Conservation (phyloP, 208 protist species). For the Crithidia sp. region DNA sequence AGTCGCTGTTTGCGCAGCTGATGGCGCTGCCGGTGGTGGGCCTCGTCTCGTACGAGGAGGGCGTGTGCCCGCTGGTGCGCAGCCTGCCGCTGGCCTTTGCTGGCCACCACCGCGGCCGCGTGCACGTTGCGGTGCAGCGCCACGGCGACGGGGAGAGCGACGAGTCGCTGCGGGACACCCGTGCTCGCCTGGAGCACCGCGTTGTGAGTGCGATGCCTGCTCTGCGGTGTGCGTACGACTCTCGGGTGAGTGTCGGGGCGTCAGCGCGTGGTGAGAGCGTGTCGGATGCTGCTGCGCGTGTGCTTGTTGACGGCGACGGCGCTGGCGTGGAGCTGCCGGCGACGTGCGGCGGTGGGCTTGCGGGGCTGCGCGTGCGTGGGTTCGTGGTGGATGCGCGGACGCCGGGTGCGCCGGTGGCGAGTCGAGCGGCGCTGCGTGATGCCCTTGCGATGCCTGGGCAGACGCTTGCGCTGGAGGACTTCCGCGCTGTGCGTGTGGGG, state of each 20-base stretch:
- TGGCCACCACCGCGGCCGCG: slow-evolving; percentile 31
- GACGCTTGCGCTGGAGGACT: slow-evolving; percentile 58
- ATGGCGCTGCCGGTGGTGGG: slow-evolving; percentile 56
- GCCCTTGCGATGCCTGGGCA: slow-evolving; percentile 44
- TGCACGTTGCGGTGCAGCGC: slow-evolving; percentile 16
- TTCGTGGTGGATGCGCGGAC: slow-evolving; percentile 36
- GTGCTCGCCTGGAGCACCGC: slow-evolving; percentile 18
- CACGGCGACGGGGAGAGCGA: slow-evolving; percentile 1
- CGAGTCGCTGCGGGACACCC: slow-evolving; percentile 8
- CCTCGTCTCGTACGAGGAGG: slow-evolving; percentile 41
- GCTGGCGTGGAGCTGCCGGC: slow-evolving; percentile 14
- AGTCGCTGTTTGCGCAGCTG: slow-evolving; percentile 30
- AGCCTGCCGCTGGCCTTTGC: slow-evolving; percentile 44
- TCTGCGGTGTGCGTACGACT: slow-evolving; percentile 24
- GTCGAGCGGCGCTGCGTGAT: neutral
- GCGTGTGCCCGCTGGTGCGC: slow-evolving; percentile 48
- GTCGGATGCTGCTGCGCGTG: neutral
- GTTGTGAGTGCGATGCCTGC: slow-evolving; percentile 34
- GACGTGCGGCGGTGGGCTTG: slow-evolving; percentile 10
- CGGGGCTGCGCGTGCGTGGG: slow-evolving; percentile 27
- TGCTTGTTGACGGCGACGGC: neutral
- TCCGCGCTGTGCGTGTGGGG: slow-evolving; percentile 24
- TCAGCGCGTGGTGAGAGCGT: slow-evolving; percentile 11
- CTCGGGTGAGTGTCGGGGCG: neutral
- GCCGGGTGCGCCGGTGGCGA: slow-evolving; percentile 1